Base-by-base conservation (phyloP, 495 filamentous ascomycete genomes). In the Hypoxylon subgilvum region DNA sequence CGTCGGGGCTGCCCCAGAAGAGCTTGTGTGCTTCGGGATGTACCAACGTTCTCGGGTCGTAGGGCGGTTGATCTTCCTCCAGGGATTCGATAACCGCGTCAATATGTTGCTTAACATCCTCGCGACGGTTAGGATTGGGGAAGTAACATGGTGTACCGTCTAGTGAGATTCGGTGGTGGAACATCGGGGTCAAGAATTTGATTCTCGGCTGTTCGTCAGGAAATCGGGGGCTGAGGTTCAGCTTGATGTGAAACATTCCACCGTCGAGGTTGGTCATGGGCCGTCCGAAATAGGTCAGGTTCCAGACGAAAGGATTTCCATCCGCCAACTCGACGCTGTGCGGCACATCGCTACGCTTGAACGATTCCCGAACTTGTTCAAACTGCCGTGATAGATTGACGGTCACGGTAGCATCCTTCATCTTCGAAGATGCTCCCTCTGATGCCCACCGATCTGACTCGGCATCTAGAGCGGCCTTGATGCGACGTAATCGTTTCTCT, bases 251-350 rank as follows among this genome's bases (percentile, higher is more conserved):
- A 75, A 97, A 92, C 46, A 97, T 79, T 4, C 94, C 94, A 4
- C 94, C 94, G 54, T 97, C 95, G 3, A 96, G 81, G 59, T 92
- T 89, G 0, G 93, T 96, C 88, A 94, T 95, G 1, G 93, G 90
- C 42, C 88, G 84, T 28, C 94, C 94, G 66, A 96, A 94, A 70
- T 96, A 92, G 0, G 88, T 92, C 44, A 86, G 54, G 4, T 73
- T 45, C 84, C 84, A 86, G 30, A 83, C 73, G 32, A 86, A 91
- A 1, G 88, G 88, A 59, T 90, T 91, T n/a, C 78, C 79, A 54
- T 81, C 83, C 5, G 85, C 82, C 7, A 98, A 76, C 40, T 86
- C 84, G 41, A 97, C 69, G 63, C 89, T 87, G 19, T 95, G 74
- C 1, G 88, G 86, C 16, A 82, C 79, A 25, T 88, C 84, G 45